Evolutionary conservation across 345 rosid species (phyloP).

Genomic region (Rhodomyrtus tomentosa): DNA sequence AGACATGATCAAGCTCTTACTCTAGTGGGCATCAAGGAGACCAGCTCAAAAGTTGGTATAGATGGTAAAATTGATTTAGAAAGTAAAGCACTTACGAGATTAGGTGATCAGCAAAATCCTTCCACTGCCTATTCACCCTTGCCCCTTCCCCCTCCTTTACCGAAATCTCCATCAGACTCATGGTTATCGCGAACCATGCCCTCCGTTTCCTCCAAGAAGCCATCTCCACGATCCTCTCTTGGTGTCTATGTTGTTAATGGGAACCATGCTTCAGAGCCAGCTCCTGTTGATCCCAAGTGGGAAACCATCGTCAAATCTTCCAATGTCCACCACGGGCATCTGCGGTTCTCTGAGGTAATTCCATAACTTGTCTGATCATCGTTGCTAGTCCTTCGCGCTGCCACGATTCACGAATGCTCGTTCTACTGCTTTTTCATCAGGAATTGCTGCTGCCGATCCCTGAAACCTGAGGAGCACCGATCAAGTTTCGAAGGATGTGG

Average conservation of each 20-base stretch:
- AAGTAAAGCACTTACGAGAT: slow-evolving; percentile 8
- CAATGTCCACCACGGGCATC: slow-evolving; percentile 35
- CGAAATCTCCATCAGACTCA: slow-evolving; percentile 86
- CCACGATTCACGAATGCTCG: neutral
- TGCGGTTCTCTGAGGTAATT: slow-evolving; percentile 57
- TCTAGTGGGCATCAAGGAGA: neutral
- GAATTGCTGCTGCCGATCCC: slow-evolving; percentile 6
- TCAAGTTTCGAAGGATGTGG: neutral
- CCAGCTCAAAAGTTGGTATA: slow-evolving; percentile 7
- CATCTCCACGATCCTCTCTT: slow-evolving; percentile 23
- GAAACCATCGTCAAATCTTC: slow-evolving; percentile 67
- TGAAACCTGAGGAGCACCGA: neutral
- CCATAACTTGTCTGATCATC: neutral
- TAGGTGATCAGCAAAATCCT: slow-evolving; percentile 15
- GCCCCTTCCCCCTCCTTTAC: slow-evolving; percentile 56
- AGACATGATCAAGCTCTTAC: neutral
- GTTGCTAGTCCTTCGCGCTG: neutral
- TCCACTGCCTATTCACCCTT: slow-evolving; percentile 6
- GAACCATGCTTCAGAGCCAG: slow-evolving; percentile 13
- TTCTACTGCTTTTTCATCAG: neutral
- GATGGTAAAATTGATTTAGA: slow-evolving; percentile 23
- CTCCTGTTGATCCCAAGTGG: slow-evolving; percentile 44
- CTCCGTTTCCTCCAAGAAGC: slow-evolving; percentile 32
- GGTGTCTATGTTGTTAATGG: slow-evolving; percentile 10
- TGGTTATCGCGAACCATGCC: slow-evolving; percentile 76